phyloP scores from a whole-genome alignment of 2,329 filamentous ascomycete genomes.

The Stylonectria norvegica region DNA sequence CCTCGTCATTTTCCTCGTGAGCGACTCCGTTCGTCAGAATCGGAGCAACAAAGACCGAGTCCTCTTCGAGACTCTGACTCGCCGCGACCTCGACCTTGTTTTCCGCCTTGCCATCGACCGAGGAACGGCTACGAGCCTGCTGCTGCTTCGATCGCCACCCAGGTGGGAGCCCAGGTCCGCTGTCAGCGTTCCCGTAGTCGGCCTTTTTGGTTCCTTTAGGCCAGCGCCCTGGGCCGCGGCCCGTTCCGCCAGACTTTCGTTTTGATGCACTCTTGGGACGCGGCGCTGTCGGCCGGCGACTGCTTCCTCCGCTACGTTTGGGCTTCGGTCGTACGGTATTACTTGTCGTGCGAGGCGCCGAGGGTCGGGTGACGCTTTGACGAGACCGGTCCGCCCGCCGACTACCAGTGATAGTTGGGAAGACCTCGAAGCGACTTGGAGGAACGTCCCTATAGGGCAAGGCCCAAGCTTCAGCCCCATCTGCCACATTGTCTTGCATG shows the following conservation, averaged over 20 bases:
- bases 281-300: constrained; percentile 33
- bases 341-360: constrained; percentile 34
- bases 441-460: constrained; percentile 58
- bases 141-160: constrained; percentile 49
- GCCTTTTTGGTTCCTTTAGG: constrained; percentile 67
- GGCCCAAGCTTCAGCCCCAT: constrained; percentile 40
- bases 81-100: constrained; percentile 10
- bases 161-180: constrained; percentile 61
- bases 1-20: constrained; percentile 14
- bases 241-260: constrained; percentile 59
- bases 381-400: constrained; percentile 48
- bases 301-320: constrained; percentile 28
- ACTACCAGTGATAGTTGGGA: constrained; percentile 58
- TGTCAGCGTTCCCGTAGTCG: constrained; percentile 64
- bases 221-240: constrained; percentile 62
- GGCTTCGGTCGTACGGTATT: constrained; percentile 39
- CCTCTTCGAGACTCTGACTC: constrained; percentile 28
- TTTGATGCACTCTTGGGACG: constrained; percentile 32
- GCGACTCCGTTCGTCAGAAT: constrained; percentile 16
- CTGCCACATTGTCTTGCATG: constrained; percentile 26
- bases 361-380: constrained; percentile 38
- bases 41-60: constrained; percentile 31
- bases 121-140: constrained; percentile 15
- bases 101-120: constrained; percentile 15
- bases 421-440: constrained; percentile 71